A percentile compares a stretch with the other conserved stretches of the same genome.
Conservation (phyloP, 306 rosid genomes). For the Quercus parvula region DNA sequence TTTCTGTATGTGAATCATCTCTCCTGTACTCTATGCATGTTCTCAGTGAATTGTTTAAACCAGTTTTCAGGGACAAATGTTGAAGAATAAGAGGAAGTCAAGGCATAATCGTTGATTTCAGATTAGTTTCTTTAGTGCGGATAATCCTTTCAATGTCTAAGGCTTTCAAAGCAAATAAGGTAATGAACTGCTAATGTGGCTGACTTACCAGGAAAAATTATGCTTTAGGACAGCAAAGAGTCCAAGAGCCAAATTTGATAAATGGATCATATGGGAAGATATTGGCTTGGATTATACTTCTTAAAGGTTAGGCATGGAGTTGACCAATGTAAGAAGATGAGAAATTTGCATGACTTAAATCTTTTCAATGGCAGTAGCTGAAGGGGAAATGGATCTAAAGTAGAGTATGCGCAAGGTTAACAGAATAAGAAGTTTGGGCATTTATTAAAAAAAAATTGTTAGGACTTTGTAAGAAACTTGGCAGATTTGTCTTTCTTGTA, state of each 20-base stretch:
- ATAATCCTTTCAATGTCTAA: neutral
- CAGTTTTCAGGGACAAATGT: neutral
- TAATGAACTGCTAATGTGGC: neutral
- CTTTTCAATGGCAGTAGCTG: too few species aligned
- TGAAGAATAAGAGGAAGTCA: neutral
- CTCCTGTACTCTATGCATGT: neutral
- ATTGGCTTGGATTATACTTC: neutral
- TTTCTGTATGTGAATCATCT: neutral
- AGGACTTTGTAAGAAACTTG: too few species aligned
- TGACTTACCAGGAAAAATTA: neutral
- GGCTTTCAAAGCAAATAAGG: neutral
- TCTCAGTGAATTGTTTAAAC: neutral
- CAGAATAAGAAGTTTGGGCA: too few species aligned
- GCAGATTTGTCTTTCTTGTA: too few species aligned
- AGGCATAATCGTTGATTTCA: neutral
- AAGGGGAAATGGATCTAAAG: too few species aligned
- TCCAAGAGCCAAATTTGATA: neutral
- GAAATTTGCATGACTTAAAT: neutral
- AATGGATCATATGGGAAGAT: neutral
- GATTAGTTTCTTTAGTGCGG: neutral
- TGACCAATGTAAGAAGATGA: neutral
- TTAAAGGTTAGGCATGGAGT: neutral
- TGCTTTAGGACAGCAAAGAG: neutral
- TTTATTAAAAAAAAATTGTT: too few species aligned
- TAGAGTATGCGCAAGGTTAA: too few species aligned